Conservation (phyloP, 2,329 filamentous ascomycete genomes). For the Colletotrichum agaves region DNA sequence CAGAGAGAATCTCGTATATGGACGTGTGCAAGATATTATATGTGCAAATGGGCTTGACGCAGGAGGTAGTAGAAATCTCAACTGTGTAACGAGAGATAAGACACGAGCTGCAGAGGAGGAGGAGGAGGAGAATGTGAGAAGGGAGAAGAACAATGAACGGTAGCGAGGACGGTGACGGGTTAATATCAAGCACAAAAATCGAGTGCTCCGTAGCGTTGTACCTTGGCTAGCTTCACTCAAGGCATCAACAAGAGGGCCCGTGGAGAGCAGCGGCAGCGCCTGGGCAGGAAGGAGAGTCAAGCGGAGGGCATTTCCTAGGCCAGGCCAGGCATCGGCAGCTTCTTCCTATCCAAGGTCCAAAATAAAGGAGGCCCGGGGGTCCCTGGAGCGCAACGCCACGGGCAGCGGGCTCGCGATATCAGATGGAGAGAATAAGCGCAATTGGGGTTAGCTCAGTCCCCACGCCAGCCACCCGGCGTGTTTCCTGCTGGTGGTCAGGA, state of each 20-base stretch:
- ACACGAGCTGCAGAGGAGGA: slow-evolving; percentile 5
- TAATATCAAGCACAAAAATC: slow-evolving; percentile 36
- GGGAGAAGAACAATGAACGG: slow-evolving; percentile 11
- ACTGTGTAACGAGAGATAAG: slow-evolving; percentile 29
- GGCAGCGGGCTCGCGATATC: slow-evolving; percentile 29
- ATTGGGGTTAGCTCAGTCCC: slow-evolving; percentile 36
- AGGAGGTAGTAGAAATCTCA: not conserved
- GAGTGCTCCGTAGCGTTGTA: slow-evolving; percentile 18
- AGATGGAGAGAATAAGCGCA: slow-evolving; percentile 14
- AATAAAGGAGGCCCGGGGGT: slow-evolving; percentile 37
- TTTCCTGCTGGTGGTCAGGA: slow-evolving; percentile 29
- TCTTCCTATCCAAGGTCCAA: slow-evolving; percentile 20
- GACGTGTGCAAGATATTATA: slow-evolving; percentile 17
- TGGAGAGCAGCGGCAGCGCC: slow-evolving; percentile 15
- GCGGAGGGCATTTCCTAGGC: slow-evolving; percentile 10
- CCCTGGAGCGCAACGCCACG: slow-evolving; percentile 22
- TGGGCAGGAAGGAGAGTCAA: slow-evolving; percentile 6
- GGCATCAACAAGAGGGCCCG: slow-evolving; percentile 6
- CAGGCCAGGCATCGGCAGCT: slow-evolving; percentile 16
- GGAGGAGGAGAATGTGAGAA: slow-evolving; percentile 6
- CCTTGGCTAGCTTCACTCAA: slow-evolving; percentile 5
- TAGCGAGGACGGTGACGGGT: slow-evolving; percentile 28
- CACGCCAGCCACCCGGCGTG: slow-evolving; percentile 39
- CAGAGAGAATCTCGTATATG: not conserved
- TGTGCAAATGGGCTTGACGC: slow-evolving; percentile 20